Evolutionary conservation across 1,284 basidiomycete species (phyloP), one percentile per base, ranked within the genome.

Genomic region (Schizophyllum amplum): DNA sequence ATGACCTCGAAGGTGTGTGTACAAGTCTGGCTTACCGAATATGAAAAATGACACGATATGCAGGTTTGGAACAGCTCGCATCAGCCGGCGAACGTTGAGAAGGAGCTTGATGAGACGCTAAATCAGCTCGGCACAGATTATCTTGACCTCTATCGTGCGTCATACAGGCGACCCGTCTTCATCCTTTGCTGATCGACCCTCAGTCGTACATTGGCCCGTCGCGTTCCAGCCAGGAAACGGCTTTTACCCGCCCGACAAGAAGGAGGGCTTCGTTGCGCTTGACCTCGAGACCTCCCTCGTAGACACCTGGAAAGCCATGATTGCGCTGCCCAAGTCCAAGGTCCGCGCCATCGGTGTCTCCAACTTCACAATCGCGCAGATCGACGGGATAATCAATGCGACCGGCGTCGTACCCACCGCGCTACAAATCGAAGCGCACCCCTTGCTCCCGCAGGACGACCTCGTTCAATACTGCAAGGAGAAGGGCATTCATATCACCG

Each of bases 161-260:
- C 2, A 4, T 7, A 5, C n/a, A 15, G 1, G 21, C 47, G 4
- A 7, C 22, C 7, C 4, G 4, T 13, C 4, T 22, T 22, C n/a
- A 54, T 9, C 33, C 2, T 24, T 24, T 22, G 4, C 5, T 47
- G 26, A 5, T 55, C 20, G 17, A 9, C 7, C 33, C 22, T 49
- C 64, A 87, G 86, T 93, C 52, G 76, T 95, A 59, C 92, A 95
- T 75, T 96, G 92, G 92, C 92, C 93, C 1, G 83, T 91, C 42
- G 80, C 89, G 0, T 90, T 94, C 70, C 71, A 69, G 21, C 77
- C 83, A 1, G 87, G 84, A 17, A 75, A 80, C 53, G 83, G 78
- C 23, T 72, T 88, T 11, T 70, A 77, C 63, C 89, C 87, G 2
- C 65, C 70, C 33, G 73, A 82, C 62, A 65, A 72, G 15, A 74